Base-by-base conservation (phyloP, 2,329 filamentous ascomycete genomes). In the Apiospora aurea region DNA sequence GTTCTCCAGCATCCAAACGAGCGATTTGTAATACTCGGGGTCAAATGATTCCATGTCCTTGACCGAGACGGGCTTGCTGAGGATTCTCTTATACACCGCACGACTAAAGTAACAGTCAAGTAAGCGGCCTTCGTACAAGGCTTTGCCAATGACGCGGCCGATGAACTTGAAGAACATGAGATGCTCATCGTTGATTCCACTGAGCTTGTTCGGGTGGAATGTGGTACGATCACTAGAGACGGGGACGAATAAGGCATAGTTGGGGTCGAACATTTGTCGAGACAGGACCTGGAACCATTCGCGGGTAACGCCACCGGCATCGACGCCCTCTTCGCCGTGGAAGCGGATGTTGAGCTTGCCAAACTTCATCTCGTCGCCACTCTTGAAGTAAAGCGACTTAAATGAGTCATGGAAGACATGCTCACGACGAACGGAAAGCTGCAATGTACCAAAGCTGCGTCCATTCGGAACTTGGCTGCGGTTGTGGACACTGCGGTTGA, bases 1-100 rank as follows among this genome's bases (percentile, higher is more conserved):
- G 78, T 99, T 98, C 80, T 97, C 94, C 72, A 98, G 87, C 91
- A 99, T 98, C 97, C 97, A 99, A 73, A 96, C 91, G 29, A 99
- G 88, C 18, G 96, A 98, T 83, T 98, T 99, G 90, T 98, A 98
- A 85, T 99, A 99, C 79, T 99, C 96, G 4, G 97, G 92, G 81
- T 99, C 96, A 74, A 99, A 93, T 29, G 95, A 98, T 83, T 99
- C 96, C 95, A 99, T 98, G 79, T 99, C 96, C 85, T 99, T 99
- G 82, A 99, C 93, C 11, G 95, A 98, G 53, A 98, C 96, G 4
- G 94, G 91, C 81, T 97, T 97, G 80, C 96, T 94, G 41, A 99
- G 90, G 75, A 99, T 98, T 76, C 94, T 93, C 86, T 98, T 98
- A 88, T 99, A 99, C 69, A 99, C 96, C 18, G 97, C 97, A 80